A percentile compares a stretch with the other conserved stretches of the same genome.
These are phyloP conservation scores for Eruca vesicaria DNA, from an alignment of 441 rosid species.

Conservation along the genomic window DNA sequence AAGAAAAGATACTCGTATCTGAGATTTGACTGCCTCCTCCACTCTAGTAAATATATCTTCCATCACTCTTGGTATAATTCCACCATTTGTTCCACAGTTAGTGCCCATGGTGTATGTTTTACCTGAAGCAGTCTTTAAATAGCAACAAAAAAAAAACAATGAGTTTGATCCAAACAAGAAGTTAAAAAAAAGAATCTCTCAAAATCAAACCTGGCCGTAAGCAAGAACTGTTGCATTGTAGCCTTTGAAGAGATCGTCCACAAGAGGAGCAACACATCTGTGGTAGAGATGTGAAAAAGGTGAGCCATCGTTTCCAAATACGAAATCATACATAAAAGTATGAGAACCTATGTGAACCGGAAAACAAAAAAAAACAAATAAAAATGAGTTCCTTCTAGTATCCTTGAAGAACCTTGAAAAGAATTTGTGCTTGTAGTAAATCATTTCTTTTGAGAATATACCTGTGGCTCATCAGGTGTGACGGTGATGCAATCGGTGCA, in stretches of 20 bases:
- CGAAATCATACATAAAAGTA: neutral
- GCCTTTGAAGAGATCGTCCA: neutral
- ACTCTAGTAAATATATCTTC: neutral
- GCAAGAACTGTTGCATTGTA: neutral
- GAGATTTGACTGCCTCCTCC: neutral
- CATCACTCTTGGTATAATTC: neutral
- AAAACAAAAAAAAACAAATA: neutral
- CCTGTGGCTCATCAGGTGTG: neutral
- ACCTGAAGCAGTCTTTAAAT: neutral
- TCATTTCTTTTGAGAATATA: no score
- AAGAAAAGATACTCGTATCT: neutral
- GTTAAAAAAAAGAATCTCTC: neutral
- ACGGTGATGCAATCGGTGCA: neutral
- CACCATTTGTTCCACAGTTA: neutral
- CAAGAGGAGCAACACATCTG: neutral
- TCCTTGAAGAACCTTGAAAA: neutral
- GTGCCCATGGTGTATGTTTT: neutral
- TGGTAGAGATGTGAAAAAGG: neutral
- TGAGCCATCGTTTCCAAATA: neutral
- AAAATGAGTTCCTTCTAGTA: neutral
- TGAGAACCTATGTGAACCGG: neutral
- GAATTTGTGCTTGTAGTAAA: neutral
- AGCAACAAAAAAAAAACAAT: neutral
- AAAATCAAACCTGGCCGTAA: neutral
- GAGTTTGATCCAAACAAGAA: neutral